These are phyloP conservation scores for Hydnum rufescens DNA, from an alignment of 768 basidiomycete genomes.

Conservation along the genomic window DNA sequence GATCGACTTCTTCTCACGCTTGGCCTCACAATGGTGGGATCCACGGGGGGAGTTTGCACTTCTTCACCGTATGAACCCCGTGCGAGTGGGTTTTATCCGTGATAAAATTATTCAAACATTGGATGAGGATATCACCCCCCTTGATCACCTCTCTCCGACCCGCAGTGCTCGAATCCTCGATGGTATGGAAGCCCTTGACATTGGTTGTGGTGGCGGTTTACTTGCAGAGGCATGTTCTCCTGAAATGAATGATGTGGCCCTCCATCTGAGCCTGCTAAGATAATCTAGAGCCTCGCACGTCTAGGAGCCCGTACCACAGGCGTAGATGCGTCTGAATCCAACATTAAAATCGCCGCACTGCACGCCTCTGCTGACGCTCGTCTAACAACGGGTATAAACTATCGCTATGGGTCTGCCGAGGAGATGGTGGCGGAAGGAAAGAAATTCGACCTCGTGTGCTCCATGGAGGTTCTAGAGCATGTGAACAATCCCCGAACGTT, in stretches of 20 bases:
- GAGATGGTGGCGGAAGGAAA: slow-evolving; percentile 37
- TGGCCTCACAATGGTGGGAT: slow-evolving; percentile 92
- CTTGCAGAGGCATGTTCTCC: slow-evolving; percentile 57
- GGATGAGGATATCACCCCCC: slow-evolving; percentile 25
- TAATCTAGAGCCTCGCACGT: slow-evolving; percentile 55
- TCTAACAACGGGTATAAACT: slow-evolving; percentile 33
- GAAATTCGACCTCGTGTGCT: slow-evolving; percentile 81
- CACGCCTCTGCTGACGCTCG: slow-evolving; percentile 66
- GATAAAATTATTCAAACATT: slow-evolving; percentile 48
- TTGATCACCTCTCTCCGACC: slow-evolving; percentile 13
- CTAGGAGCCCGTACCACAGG: slow-evolving; percentile 68
- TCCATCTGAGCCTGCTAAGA: neutral
- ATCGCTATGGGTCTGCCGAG: slow-evolving; percentile 60
- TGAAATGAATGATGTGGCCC: neutral
- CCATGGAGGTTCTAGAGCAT: slow-evolving; percentile 96
- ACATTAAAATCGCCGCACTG: slow-evolving; percentile 64
- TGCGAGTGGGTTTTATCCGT: slow-evolving; percentile 62
- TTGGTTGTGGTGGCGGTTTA: slow-evolving; percentile 91
- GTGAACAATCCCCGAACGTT: slow-evolving; percentile 83
- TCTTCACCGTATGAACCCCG: slow-evolving; percentile 89
- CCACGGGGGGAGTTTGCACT: slow-evolving; percentile 76
- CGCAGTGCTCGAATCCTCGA: slow-evolving; percentile 23
- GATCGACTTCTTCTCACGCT: slow-evolving; percentile 72
- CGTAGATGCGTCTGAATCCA: slow-evolving; percentile 80
- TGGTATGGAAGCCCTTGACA: slow-evolving; percentile 62